phyloP scores from a whole-genome alignment of 768 basidiomycete species.

The Hydnum rufescens region DNA sequence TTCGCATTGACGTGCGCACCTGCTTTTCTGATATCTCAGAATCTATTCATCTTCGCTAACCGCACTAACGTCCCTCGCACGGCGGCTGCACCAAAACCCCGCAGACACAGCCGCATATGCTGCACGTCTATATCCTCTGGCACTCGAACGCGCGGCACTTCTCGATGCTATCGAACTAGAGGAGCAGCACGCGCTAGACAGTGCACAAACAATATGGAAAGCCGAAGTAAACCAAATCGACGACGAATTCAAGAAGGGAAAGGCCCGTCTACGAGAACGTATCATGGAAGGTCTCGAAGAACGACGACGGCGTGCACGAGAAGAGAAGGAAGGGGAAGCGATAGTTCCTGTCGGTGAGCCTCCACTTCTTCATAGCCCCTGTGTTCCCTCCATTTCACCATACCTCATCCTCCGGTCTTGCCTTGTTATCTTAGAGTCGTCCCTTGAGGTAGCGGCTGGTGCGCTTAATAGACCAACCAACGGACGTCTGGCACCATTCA shows the following conservation, averaged over 20 bases:
- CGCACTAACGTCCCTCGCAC: not conserved
- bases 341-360: constrained; percentile 25
- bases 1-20: not conserved
- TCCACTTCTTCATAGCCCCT: not conserved
- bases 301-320: constrained; percentile 51
- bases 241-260: constrained; percentile 60
- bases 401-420: constrained; percentile 3
- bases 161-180: constrained; percentile 46
- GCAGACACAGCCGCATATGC: constrained; percentile 45
- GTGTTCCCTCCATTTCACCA: not conserved
- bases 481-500: constrained; percentile 30
- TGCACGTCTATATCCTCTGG: constrained; percentile 50
- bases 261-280: constrained; percentile 55
- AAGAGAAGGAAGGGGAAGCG: constrained; percentile 83
- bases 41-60: not conserved
- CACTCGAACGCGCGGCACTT: constrained; percentile 57
- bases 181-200: constrained; percentile 47
- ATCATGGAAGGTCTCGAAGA: constrained; percentile 75
- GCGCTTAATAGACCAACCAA: constrained; percentile 26
- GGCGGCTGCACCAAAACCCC: constrained; percentile 19
- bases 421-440: not conserved
- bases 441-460: not conserved
- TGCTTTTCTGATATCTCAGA: not conserved
- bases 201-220: constrained; percentile 48
- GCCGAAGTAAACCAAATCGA: constrained; percentile 66